Evolutionary conservation across 2,329 filamentous ascomycete genomes (phyloP), one percentile per base, ranked within the genome.

Genomic region (Alternaria brassicae): DNA sequence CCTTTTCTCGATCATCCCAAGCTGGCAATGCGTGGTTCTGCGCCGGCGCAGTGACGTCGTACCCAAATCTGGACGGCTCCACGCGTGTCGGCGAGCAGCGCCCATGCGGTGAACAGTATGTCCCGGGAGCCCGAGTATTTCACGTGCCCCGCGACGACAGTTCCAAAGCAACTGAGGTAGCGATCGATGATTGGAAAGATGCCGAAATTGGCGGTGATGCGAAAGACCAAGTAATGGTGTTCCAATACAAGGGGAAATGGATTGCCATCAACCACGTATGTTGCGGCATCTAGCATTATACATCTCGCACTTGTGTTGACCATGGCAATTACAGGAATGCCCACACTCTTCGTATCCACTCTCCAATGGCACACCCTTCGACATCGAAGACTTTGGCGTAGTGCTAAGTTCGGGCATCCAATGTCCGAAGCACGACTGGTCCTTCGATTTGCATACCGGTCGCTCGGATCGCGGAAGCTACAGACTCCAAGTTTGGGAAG

Each of bases 371-470:
- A 83, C 77, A 0, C 80, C 88, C 0, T 91, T 90, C 58, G 89
- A 91, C 53, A 91, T 91, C 66, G 89, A 91, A 65, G 89, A 91
- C 60, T 91, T 91, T 70, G 89, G 89, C 0, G 78, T 89, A 2
- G 80, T 83, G 4, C 73, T 89, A 6, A 89, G 86, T 54, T 82
- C 86, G 0, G 89, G 88, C 0, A 77, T 91, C 3, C 84, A 82
- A 0, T 91, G 89, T 72, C 87, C 88, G 0, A 90, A 90, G 62
- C 89, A 91, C 61, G 85, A 81, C 4, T 91, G 89, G 89, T 88
- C 87, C 0, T 91, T 91, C 73, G 89, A 91, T 70, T 67, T 91
- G 2, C 85, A 86, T 52, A 85, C 88, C 0, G 89, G 89, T 0
- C 80, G 80, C 66, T 82, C 82, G 1, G 89, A 91, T 71, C 83